Base-by-base conservation (phyloP, 768 basidiomycete species). In the Candolleomyces efflorescens region DNA sequence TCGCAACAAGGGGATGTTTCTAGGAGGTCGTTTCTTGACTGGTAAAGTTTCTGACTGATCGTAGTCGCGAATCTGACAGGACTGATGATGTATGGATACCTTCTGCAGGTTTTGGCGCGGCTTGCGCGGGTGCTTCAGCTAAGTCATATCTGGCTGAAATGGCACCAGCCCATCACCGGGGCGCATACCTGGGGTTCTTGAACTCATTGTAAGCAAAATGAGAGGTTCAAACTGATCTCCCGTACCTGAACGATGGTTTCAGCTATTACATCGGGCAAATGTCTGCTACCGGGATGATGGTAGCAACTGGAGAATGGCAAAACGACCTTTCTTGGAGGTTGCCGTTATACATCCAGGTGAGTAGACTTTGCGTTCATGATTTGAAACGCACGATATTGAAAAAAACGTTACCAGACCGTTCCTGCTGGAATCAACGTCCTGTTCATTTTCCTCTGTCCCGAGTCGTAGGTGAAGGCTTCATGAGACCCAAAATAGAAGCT, bases 181-280 rank as follows among this genome's bases (percentile, higher is more conserved):
- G 81, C 23, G 74, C 78, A 13, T 82, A 75, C 60, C 69, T 83
- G 41, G 82, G 82, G 0, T 75, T 81, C 53, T 64, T 81, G 48
- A 82, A 82, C 62, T 81, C 80, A 15, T 81, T 81, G 78, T 79
- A 58, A 55, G 73, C 63, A 32, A 32, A 32, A 5, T 1, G 11
- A 7, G 32, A 32, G 6, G 32, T 5, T 5, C 11, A 32, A 32
- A 32, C 32, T 32, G 32, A 32, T 32, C 32, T 32, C 11, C 32
- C 5, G 32, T 11, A 7, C 2, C 32, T 32, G 2, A 32, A 5
- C 5, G 32, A 32, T 22, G n/a, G 41, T 23, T 36, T 22, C 32
- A 81, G 78, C 64, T 81, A 73, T 63, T 80, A 82, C 63, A 73
- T 82, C 41, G 82, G 81, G 10, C 81, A 82, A 63, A 82, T 83